These are phyloP conservation scores for Cyberlindnera meyerae DNA, from an alignment of 805 yeast species.

Conservation along the genomic window DNA sequence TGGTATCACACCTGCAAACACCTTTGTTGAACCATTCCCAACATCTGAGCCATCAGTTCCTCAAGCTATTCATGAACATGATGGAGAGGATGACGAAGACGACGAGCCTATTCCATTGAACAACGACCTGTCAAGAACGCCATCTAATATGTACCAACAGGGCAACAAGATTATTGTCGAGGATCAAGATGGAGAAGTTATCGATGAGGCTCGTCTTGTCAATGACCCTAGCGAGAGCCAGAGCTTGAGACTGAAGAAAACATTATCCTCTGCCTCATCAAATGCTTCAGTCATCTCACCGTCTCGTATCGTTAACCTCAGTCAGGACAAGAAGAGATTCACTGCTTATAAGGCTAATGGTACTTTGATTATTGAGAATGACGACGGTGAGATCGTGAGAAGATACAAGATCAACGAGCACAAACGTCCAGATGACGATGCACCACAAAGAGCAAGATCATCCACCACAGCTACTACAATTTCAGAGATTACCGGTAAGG, in stretches of 20 bases:
- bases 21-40: conserved; percentile 13
- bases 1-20: conserved; percentile 24
- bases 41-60: background rate
- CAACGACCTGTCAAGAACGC: conserved; percentile 27
- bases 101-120: conserved; percentile 10
- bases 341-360: conserved; percentile 80
- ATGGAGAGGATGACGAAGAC: conserved; percentile 7
- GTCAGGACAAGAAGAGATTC: conserved; percentile 23
- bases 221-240: conserved; percentile 21
- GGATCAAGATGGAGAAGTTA: conserved; percentile 76
- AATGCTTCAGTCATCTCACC: conserved; percentile 20
- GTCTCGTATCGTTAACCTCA: conserved; percentile 2
- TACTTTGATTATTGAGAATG: conserved; percentile 77
- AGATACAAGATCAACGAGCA: conserved; percentile 72
- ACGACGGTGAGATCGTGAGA: conserved; percentile 86
- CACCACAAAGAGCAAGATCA: conserved; percentile 24
- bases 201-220: conserved; percentile 47
- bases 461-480: conserved; percentile 40
- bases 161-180: conserved; percentile 72
- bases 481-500: conserved; percentile 28
- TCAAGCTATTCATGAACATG: background rate
- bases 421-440: conserved; percentile 3
- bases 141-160: conserved; percentile 54
- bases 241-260: conserved; percentile 4
- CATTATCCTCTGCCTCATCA: conserved; percentile 18